phyloP scores from a whole-genome alignment of 108 stramenopile genomes.

The Nannochloropsis oceanica region DNA sequence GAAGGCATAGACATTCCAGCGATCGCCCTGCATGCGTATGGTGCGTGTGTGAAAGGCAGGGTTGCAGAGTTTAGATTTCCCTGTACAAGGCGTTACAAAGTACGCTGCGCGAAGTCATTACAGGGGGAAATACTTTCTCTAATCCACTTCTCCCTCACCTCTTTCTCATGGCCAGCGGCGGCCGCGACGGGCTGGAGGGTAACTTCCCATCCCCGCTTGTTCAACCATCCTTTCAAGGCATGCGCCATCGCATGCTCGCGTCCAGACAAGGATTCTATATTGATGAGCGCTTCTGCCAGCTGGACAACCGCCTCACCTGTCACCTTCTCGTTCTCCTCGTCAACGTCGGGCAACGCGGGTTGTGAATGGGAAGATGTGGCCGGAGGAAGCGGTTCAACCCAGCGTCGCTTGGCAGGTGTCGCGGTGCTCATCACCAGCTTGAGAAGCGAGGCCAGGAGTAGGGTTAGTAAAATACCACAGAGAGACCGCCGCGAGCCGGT shows the following conservation, averaged over 20 bases:
- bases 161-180: not conserved
- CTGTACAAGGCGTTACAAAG: not conserved
- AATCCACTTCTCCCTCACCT: not conserved
- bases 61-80: not conserved
- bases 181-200: slow-evolving; percentile 16
- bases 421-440: too few species aligned
- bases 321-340: not conserved
- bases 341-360: not conserved
- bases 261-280: slow-evolving; percentile 19
- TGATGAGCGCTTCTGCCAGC: slow-evolving; percentile 22
- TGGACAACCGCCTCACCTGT: not conserved
- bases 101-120: too few species aligned
- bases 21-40: not conserved
- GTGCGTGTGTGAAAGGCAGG: not conserved
- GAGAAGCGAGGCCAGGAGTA: too few species aligned
- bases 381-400: too few species aligned
- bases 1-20: not conserved
- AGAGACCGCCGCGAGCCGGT: too few species aligned
- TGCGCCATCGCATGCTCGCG: slow-evolving; percentile 26
- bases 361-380: not conserved
- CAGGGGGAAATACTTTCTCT: too few species aligned
- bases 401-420: too few species aligned
- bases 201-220: slow-evolving; percentile 14
- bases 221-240: slow-evolving; percentile 10
- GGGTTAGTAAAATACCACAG: too few species aligned